Base-by-base conservation (phyloP, 768 basidiomycete species). In the Suillus variegatus region DNA sequence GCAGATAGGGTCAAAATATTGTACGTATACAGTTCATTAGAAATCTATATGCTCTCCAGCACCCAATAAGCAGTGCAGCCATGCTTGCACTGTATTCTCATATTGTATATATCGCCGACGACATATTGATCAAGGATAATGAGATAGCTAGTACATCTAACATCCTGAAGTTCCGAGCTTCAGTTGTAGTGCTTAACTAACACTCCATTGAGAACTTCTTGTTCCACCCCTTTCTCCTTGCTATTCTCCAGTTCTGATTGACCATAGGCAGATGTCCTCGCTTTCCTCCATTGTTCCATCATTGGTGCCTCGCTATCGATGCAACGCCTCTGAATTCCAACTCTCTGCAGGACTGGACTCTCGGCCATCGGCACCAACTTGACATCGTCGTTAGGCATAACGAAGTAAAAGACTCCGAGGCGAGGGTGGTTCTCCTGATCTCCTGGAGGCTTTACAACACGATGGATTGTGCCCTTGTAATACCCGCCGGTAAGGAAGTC, bases 401-500 rank as follows among this genome's bases (percentile, higher is more conserved):
- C 74, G 68, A 89, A 89, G 73, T 88, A 88, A 71, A 88, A 87
- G 3, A 82, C 78, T 0, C 88, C 87, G 2, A 88, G 77, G 10
- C 87, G 84, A 18, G 82, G 77, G 66, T 79, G 75, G 38, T 71
- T 72, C 38, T 75, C 82, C 67, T 89, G 88, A 65, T 88, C 86
- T 0, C 71, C 68, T 12, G 87, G 88, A 2, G 87, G 88, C 68
- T 85, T 84, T 4, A 86, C 78, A 20, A 89, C 87, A 16, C 87
- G 83, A 68, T 89, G 88, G 60, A 88, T 83, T 1, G 87, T 88
- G 14, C 82, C 84, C 40, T 79, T 81, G 74, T 88, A 88, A 67
- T 78, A 87, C 1, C 86, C 86, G 1, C 88, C 86, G 1, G 85
- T 86, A 25, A 89, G 78, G 69, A 88, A 86, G 61, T 88, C 83